Conservation (phyloP, 2,329 filamentous ascomycete genomes). For the Trichoderma endophyticum region DNA sequence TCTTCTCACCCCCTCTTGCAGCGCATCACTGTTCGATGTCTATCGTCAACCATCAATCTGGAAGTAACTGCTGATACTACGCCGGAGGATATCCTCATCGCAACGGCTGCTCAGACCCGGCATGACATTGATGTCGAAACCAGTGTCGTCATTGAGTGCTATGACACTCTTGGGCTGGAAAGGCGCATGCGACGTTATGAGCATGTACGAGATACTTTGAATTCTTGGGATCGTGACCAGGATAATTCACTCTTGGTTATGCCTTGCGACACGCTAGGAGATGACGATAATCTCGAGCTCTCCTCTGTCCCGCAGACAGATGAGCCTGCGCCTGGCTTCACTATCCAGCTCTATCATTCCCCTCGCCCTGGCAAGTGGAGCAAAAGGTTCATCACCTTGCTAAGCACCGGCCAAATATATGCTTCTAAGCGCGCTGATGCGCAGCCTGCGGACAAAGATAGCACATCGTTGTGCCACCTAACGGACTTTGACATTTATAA, state of each 20-base stretch:
- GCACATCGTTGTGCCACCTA: conserved; percentile 72
- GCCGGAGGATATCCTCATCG: conserved; percentile 66
- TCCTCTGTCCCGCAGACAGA: conserved; percentile 56
- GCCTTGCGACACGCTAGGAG: conserved; percentile 53
- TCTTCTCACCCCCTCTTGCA: conserved; percentile 29
- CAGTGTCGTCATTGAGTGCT: conserved; percentile 75
- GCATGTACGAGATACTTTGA: conserved; percentile 79
- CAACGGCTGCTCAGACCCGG: conserved; percentile 61
- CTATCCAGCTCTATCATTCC: conserved; percentile 74
- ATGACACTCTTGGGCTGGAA: conserved; percentile 71
- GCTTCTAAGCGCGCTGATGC: conserved; percentile 68
- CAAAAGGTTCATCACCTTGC: conserved; percentile 75
- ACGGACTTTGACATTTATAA: conserved; percentile 91
- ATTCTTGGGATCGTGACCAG: conserved; percentile 83
- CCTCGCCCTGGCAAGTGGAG: conserved; percentile 83
- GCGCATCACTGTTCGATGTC: conserved; percentile 70
- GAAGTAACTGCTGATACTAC: conserved; percentile 73
- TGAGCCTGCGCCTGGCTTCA: conserved; percentile 63
- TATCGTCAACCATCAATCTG: conserved; percentile 66
- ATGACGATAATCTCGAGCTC: conserved; percentile 61
- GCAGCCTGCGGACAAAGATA: conserved; percentile 61
- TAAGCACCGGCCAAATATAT: conserved; percentile 68
- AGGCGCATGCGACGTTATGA: conserved; percentile 83
- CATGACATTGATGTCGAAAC: conserved; percentile 61
- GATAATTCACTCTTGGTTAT: conserved; percentile 72